Evolutionary conservation across 306 rosid species (phyloP), one percentile per base, ranked within the genome.

Genomic region (Comarum palustre): DNA sequence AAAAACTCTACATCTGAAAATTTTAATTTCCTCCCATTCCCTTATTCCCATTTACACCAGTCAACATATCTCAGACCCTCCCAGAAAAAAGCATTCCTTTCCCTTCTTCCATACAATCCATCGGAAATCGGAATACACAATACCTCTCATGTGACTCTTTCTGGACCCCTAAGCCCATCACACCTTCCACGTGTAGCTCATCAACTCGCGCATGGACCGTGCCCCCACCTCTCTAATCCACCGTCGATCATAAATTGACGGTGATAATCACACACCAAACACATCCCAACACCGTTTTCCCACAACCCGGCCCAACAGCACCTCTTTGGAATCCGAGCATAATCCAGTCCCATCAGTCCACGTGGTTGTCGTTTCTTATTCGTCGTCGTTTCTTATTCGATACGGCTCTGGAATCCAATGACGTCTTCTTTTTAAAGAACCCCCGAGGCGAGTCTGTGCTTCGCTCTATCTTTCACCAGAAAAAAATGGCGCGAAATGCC

Each of bases 371-470:
- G n/a, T n/a, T n/a, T n/a, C n/a, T n/a, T n/a, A n/a, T n/a, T n/a
- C n/a, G n/a, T n/a, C n/a, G n/a, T n/a, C n/a, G n/a, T n/a, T n/a
- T 6, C 43, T 3, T 15, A 17, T 61, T 61, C 1, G 67, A 0
- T 0, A 1, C 0, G 0, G 0, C 80, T 61, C 92, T 88, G 91
- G 92, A 84, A 91, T 94, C 97, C 98, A 82, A 89, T 85, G 96
- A 79, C 79, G 45, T 83, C 75, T 81, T 86, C 85, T 82, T 52
- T 8, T 82, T 89, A 82, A 83, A 91, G 84, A 66, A 48, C 71
- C 73, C 81, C 36, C 62, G 51, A 32, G 65, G 41, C 20, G 11
- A 4, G 17, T 3, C 13, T 65, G 20, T 2, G 47, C 47, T 45
- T 45, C 4, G 43, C 50, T 13, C 71, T 16, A 36, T 11, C 77